Conservation (phyloP, 2,329 filamentous ascomycete species). For the Cordyceps farinosa region DNA sequence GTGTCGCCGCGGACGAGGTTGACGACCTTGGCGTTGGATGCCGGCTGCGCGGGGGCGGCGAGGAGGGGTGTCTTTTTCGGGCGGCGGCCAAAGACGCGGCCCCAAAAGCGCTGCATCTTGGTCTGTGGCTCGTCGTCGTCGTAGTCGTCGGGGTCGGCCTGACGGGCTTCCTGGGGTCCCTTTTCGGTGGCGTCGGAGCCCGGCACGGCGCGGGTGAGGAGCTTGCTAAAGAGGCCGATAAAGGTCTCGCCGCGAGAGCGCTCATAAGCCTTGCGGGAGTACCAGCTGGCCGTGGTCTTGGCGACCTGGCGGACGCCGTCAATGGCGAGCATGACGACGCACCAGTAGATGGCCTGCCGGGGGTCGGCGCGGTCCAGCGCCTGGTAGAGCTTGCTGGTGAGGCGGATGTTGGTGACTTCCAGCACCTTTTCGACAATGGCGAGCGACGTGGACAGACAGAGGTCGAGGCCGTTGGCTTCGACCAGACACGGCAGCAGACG, state of each 20-base stretch:
- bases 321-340: constrained; percentile 33
- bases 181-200: constrained; percentile 38
- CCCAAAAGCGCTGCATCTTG: constrained; percentile 16
- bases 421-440: constrained; percentile 50
- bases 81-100: constrained; percentile 21
- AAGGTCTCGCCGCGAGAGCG: constrained; percentile 69
- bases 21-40: constrained; percentile 85
- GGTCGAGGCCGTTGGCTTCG: constrained; percentile 73
- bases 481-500: constrained; percentile 68
- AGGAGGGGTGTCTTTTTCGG: constrained; percentile 18
- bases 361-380: constrained; percentile 31
- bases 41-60: constrained; percentile 46
- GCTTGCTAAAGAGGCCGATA: constrained; percentile 36
- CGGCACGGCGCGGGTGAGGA: constrained; percentile 41
- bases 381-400: constrained; percentile 35
- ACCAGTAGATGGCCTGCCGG: constrained; percentile 35
- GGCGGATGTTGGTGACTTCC: constrained; percentile 37
- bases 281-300: constrained; percentile 60
- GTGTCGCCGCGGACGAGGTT: constrained; percentile 81
- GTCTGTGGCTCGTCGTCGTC: neutral
- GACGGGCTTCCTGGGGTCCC: constrained; percentile 23
- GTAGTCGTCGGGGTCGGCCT: neutral
- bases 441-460: constrained; percentile 63
- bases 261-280: constrained; percentile 78
- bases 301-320: constrained; percentile 33